Evolutionary conservation across 1,139 yeast genomes (phyloP), one percentile per base, ranked within the genome.

Genomic region (Suhomyces coccinellae): DNA sequence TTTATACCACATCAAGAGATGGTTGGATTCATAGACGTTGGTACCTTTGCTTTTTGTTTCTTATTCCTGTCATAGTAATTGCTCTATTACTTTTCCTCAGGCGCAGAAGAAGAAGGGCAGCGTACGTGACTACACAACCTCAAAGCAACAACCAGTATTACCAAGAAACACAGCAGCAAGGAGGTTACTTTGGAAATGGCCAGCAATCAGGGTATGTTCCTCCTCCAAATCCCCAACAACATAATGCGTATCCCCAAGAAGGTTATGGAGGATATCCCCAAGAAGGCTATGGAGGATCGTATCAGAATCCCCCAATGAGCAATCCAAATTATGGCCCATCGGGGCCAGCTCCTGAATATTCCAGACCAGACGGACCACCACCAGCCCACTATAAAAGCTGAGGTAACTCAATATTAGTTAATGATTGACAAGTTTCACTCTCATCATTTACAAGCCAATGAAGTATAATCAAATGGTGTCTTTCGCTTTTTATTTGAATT

Each of bases 351-450:
- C 52, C 53, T 3, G 54, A 48, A 8, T 57, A 51, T 32, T 45
- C 48, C 22, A 50, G 59, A 33, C 63, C 63, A n/a, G 52, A 47
- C 1, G 62, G 63, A 4, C 63, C 63, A 9, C 63, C 63, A 4
- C 61, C 61, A 11, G 54, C 61, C 7, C 58, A 57, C 36, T 33
- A 27, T 38, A 47, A 47, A 15, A 36, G 16, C 10, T 45, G 33
- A 20, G 8, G 24, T 6, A 20, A 20, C 24, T 17, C 24, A 5
- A 20, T 20, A 20, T 20, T 20, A 20, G 24, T 20, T 9, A 20
- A 7, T 20, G 24, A 6, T 20, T 20, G 8, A 20, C 8, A 20
- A 6, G 24, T 20, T 20, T 20, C 7, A 20, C 8, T 4, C 24
- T 20, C 8, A 20, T 2, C 29, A 10, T 26, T 2, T 26, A 26